Evolutionary conservation across 352 stramenopile species (phyloP).

Genomic region (Phytopythium delawarense): DNA sequence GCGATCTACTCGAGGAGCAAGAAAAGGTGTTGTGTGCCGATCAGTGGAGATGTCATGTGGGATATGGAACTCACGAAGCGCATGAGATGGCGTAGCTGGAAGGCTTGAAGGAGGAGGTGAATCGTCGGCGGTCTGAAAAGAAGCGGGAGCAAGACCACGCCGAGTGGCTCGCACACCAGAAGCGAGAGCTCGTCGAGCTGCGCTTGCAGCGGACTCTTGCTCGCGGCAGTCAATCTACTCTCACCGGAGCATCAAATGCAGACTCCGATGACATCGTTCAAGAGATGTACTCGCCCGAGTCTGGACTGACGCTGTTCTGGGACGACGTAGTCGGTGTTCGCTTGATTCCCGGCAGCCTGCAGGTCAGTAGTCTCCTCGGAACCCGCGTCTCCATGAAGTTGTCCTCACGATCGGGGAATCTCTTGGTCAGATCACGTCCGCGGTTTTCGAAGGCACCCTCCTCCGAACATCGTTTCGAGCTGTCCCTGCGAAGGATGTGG

Average conservation of each 20-base stretch:
- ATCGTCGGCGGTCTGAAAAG: constrained; percentile 37
- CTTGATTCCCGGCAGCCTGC: constrained; percentile 17
- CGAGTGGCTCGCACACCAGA: constrained; percentile 47
- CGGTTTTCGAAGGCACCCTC: constrained; percentile 34
- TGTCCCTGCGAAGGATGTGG: constrained; percentile 23
- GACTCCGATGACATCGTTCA: constrained; percentile 6
- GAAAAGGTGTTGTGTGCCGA: constrained; percentile 31
- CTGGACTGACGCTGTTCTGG: constrained; percentile 41
- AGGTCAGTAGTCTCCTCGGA: constrained; percentile 18
- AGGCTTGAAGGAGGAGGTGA: constrained; percentile 39
- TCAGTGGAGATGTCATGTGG: neutral
- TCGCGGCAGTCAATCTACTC: constrained; percentile 11
- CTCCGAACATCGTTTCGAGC: constrained; percentile 41
- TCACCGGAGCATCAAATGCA: neutral
- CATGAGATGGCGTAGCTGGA: constrained; percentile 24
- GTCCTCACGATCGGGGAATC: neutral
- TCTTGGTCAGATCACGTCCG: constrained; percentile 38
- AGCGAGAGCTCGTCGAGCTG: constrained; percentile 36
- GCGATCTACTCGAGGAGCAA: constrained; percentile 52
- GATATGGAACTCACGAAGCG: neutral
- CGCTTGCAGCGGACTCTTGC: constrained; percentile 38
- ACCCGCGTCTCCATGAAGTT: neutral
- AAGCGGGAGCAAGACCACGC: constrained; percentile 40
- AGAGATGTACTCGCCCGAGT: constrained; percentile 24
- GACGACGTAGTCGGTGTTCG: constrained; percentile 33